Evolutionary conservation across 257 asterid species (phyloP).

Genomic region (Fraxinus excelsior): DNA sequence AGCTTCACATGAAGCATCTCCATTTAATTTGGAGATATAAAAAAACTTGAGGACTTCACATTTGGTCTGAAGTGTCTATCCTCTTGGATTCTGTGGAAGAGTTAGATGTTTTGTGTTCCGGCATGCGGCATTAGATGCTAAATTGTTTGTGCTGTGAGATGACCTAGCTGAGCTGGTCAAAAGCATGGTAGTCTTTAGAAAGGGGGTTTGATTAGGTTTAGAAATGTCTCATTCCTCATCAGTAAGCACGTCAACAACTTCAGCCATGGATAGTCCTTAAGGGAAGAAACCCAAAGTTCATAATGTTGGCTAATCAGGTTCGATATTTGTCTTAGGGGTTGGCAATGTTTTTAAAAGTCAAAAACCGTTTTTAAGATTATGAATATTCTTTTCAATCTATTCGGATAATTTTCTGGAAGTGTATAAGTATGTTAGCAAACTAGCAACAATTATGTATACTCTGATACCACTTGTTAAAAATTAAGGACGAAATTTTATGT

Average conservation of each 20-base stretch:
- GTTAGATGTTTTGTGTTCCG: slow-evolving; percentile 35
- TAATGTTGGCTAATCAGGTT: slow-evolving; percentile 1
- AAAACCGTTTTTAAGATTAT: background rate
- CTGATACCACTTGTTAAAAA: too few species aligned
- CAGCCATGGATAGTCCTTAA: slow-evolving; percentile 74
- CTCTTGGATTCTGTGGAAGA: slow-evolving; percentile 46
- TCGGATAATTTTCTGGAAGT: too few species aligned
- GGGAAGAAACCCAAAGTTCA: slow-evolving; percentile 73
- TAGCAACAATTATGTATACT: too few species aligned
- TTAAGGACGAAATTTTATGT: too few species aligned
- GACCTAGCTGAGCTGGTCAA: slow-evolving; percentile 43
- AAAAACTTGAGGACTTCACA: background rate
- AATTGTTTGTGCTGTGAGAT: slow-evolving; percentile 53
- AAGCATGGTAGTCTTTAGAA: slow-evolving; percentile 46
- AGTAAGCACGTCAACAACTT: slow-evolving; percentile 64
- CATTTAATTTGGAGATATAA: too few species aligned
- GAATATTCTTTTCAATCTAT: background rate
- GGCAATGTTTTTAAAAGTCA: too few species aligned
- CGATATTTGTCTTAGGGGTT: too few species aligned
- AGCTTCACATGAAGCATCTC: too few species aligned
- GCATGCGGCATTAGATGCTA: slow-evolving; percentile 30
- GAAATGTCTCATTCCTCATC: slow-evolving; percentile 52
- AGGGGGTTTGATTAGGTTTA: slow-evolving; percentile 75
- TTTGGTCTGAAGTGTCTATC: background rate
- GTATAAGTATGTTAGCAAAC: too few species aligned